phyloP scores from a whole-genome alignment of 345 rosid genomes.

The Turritis glabra region DNA sequence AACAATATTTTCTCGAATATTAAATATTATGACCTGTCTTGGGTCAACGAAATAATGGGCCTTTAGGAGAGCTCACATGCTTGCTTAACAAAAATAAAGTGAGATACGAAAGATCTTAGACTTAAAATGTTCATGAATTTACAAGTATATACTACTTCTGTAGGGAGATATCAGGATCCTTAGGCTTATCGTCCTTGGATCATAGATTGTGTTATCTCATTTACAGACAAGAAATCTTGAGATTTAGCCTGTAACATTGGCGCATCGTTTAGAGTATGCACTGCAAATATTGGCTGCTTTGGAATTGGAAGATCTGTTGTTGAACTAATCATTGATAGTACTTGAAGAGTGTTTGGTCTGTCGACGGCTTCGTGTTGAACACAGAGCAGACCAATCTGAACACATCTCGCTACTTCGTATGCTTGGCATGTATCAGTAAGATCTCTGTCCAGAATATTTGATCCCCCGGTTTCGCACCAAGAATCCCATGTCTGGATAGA shows the following conservation, averaged over 20 bases:
- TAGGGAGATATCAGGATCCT: not conserved
- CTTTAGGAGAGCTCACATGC: not conserved
- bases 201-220: slow-evolving; percentile 36
- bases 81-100: not conserved
- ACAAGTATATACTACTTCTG: not conserved
- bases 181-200: slow-evolving; percentile 30
- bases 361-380: slow-evolving; percentile 34
- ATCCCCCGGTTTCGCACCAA: slow-evolving; percentile 31
- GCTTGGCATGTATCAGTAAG: slow-evolving; percentile 17
- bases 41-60: not conserved
- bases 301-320: slow-evolving; percentile 32
- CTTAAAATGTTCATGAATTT: not conserved
- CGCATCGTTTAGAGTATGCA: slow-evolving; percentile 17
- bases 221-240: slow-evolving; percentile 3
- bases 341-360: slow-evolving; percentile 33
- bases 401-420: slow-evolving; percentile 27
- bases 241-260: slow-evolving; percentile 15
- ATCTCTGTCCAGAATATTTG: slow-evolving; percentile 20
- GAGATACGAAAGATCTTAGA: not conserved
- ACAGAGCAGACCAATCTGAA: slow-evolving; percentile 34
- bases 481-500: slow-evolving; percentile 31
- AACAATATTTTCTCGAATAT: not conserved
- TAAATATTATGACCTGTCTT: not conserved
- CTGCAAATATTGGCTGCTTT: slow-evolving; percentile 33
- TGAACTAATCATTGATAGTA: slow-evolving; percentile 30